Conservation (phyloP, 148 eudicot genomes). For the Spergularia bocconei region DNA sequence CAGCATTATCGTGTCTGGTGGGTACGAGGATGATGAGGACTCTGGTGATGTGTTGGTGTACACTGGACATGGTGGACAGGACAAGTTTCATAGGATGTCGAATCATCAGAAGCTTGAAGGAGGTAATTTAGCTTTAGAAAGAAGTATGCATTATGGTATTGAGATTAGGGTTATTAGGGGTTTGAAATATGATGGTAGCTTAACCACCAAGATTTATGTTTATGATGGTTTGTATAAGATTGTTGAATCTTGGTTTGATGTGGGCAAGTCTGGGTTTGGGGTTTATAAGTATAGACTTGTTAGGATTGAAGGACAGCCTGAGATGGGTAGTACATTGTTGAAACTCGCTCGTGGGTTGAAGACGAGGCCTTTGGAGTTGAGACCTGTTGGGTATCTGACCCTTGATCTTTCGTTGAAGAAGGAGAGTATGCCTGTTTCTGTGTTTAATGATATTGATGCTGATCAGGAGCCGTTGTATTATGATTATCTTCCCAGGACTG, state of each 20-base stretch:
- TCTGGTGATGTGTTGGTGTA: conserved; percentile 71
- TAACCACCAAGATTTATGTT: conserved; percentile 69
- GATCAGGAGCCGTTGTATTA: conserved; percentile 59
- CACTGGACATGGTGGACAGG: conserved; percentile 92
- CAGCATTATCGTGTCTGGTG: conserved; percentile 83
- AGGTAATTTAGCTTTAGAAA: conserved; percentile 77
- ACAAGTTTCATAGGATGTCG: conserved; percentile 50
- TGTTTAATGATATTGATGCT: conserved; percentile 72
- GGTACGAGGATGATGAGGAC: conserved; percentile 92
- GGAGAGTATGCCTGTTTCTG: conserved; percentile 59
- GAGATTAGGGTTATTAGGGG: conserved; percentile 95
- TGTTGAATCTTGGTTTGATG: conserved; percentile 71
- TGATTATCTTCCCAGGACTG: conserved; percentile 56
- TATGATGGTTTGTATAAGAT: conserved; percentile 92
- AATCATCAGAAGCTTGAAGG: conserved; percentile 68
- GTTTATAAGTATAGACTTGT: conserved; percentile 78
- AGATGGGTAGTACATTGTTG: conserved; percentile 80
- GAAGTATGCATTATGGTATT: conserved; percentile 86
- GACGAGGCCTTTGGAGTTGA: conserved; percentile 46
- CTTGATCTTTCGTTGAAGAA: conserved; percentile 70
- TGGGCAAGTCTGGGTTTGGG: conserved; percentile 87
- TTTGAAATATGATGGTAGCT: conserved; percentile 53
- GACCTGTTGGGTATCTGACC: conserved; percentile 63
- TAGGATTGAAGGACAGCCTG: conserved; percentile 71
- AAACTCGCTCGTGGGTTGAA: conserved; percentile 53